A percentile compares a stretch with the other conserved stretches of the same genome.
Conservation (phyloP, 2,329 filamentous ascomycete species). For the Aspergillus pseudoterreus region DNA sequence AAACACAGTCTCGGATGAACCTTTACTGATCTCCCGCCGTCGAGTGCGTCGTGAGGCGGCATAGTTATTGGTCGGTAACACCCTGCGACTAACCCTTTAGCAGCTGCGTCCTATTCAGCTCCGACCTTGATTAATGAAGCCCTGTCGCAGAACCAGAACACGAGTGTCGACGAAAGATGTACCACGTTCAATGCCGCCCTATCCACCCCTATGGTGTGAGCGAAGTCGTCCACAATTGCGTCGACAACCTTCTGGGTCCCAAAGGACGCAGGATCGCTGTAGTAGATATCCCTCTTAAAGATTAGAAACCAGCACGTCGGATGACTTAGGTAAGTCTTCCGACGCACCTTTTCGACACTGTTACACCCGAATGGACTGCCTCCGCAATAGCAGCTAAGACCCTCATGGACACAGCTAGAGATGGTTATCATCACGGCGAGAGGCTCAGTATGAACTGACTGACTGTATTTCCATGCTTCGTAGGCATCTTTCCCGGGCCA, state of each 20-base stretch:
- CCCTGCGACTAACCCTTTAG: slow-evolving; percentile 43
- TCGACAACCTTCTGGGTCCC: slow-evolving; percentile 56
- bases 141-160: background rate
- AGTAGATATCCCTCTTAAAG: slow-evolving; percentile 57
- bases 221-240: slow-evolving; percentile 58
- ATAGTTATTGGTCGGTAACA: slow-evolving; percentile 24
- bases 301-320: background rate
- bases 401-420: slow-evolving; percentile 51
- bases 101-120: slow-evolving; percentile 35
- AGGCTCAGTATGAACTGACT: background rate
- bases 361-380: slow-evolving; percentile 45
- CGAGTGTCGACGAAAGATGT: background rate
- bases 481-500: slow-evolving; percentile 55
- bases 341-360: slow-evolving; percentile 55
- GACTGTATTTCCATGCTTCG: slow-evolving; percentile 55
- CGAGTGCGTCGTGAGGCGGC: slow-evolving; percentile 24
- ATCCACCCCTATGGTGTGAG: slow-evolving; percentile 56
- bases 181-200: slow-evolving; percentile 57
- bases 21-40: slow-evolving; percentile 35
- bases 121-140: background rate
- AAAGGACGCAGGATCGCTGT: slow-evolving; percentile 59
- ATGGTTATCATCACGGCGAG: background rate
- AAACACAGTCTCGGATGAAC: slow-evolving; percentile 12
- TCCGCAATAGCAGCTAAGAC: slow-evolving; percentile 55
- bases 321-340: too few relatives aligned